Evolutionary conservation across 352 stramenopile genomes (phyloP), one percentile per base, ranked within the genome.

Genomic region (Pythium scleroteichum): DNA sequence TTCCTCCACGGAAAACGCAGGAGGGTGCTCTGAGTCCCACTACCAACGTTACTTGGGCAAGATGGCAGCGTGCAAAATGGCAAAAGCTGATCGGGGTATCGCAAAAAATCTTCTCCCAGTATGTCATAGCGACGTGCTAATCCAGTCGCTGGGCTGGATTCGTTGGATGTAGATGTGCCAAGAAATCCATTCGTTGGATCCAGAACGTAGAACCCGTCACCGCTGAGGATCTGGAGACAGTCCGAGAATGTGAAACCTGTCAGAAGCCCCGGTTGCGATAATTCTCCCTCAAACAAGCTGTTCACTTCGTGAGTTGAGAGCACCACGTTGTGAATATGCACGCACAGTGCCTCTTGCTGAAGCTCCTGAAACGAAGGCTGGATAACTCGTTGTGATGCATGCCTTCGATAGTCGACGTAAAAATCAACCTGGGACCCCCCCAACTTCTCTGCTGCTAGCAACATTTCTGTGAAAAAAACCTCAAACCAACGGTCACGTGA

Each of bases 161-260:
- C 20, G 9, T 14, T 12, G 17, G 23, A 44, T 12, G 27, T 45
- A 20, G 57, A 58, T 14, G 47, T 20, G 16, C 32, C 32, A 4
- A 69, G 41, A 23, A 57, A 57, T 26, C 12, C 32, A 9, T 41
- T 59, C 1, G 64, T 84, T 14, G 84, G 84, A 60, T 93, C 84
- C n/a, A 93, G 57, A 39, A 93, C 69, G 49, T 89, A 93, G 47
- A 91, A 90, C 0, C 69, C 69, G n/a, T 85, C 73, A 24, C 79
- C 84, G 52, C 78, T 90, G 6, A 93, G 60, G 63, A 93, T 87
- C 55, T 93, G 84, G 62, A 91, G 77, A 57, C 81, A 93, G 32
- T 93, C 80, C 5, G 79, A 81, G n/a, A 78, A 73, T 17, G 77
- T 69, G 54, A 93, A 90, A 0, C 79, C 81, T 14, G 67, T 78